Evolutionary conservation across 2,329 filamentous ascomycete genomes (phyloP), one percentile per base, ranked within the genome.

Genomic region (Cryphonectria naterciae): DNA sequence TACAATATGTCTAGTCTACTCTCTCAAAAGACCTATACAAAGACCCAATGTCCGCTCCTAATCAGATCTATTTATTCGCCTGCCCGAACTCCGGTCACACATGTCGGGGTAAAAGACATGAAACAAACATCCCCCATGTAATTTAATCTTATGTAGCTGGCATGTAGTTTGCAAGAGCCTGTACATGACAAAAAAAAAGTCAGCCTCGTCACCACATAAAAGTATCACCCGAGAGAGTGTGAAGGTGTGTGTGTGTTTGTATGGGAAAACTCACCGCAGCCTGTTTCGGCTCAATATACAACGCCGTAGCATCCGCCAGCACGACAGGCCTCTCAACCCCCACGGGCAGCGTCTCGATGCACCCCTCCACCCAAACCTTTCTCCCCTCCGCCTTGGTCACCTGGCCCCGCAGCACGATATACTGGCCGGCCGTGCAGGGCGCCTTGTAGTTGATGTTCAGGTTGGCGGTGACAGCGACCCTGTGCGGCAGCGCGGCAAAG

Each of bases 301-400:
- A 82, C 2, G 92, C 94, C 78, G 92, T 92, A 0, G 93, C 95
- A 81, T 97, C 93, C 10, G 92, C 94, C 71, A 98, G 80, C 64
- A 95, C 86, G 22, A 86, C 81, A 0, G 91, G 90, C 75, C 86
- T 84, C 80, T 91, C 87, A 11, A 89, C 88, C 46, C 89, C 85
- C 75, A 83, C 84, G 37, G 88, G 88, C 72, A 98, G 81, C 69
- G 93, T 91, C 86, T 97, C 94, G 76, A 98, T 91, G 75, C 89
- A 88, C 1, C 94, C 96, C 82, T 93, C 91, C 1, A 98, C 94
- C 94, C 94, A 98, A 17, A 94, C 95, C 84, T 98, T 98, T 73
- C 96, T 87, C 0, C 96, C 95, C 78, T 98, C 94, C 1, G 95
- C 92, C 83, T 92, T 95, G 13, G 88, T 91, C 28, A 95, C 97